Evolutionary conservation across 257 asterid genomes (phyloP).

Genomic region (Solanum appendiculatum): DNA sequence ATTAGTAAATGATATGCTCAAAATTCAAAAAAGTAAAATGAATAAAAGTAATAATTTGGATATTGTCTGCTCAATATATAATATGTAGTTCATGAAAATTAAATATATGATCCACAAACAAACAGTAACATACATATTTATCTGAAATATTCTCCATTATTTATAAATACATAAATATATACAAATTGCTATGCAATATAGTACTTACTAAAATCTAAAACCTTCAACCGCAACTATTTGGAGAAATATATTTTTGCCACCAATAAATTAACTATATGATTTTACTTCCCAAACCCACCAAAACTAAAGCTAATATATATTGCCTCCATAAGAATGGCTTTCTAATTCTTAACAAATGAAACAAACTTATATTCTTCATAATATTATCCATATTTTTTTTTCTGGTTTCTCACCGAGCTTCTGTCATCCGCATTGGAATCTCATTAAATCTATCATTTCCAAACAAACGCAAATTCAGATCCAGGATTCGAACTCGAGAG

Average conservation of each 20-base stretch:
- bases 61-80: not conserved
- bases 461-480: rapidly evolving
- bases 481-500: rapidly evolving
- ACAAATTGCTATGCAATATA: not conserved
- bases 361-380: not conserved
- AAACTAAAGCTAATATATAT: not conserved
- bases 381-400: too few relatives aligned
- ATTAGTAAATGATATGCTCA: not conserved
- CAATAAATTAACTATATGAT: not conserved
- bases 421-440: not conserved
- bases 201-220: not conserved
- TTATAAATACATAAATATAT: not conserved
- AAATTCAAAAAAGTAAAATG: not conserved
- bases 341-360: not conserved
- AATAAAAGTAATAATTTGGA: not conserved
- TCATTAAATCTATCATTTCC: rapidly evolving
- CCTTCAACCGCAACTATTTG: not conserved
- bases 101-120: not conserved
- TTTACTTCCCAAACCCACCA: not conserved
- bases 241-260: not conserved
- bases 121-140: not conserved
- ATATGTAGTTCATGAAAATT: not conserved
- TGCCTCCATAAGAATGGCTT: not conserved
- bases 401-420: rapidly evolving
- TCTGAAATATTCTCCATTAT: not conserved